These are phyloP conservation scores for Cyberlindnera americana DNA, from an alignment of 805 yeast species.

Conservation along the genomic window DNA sequence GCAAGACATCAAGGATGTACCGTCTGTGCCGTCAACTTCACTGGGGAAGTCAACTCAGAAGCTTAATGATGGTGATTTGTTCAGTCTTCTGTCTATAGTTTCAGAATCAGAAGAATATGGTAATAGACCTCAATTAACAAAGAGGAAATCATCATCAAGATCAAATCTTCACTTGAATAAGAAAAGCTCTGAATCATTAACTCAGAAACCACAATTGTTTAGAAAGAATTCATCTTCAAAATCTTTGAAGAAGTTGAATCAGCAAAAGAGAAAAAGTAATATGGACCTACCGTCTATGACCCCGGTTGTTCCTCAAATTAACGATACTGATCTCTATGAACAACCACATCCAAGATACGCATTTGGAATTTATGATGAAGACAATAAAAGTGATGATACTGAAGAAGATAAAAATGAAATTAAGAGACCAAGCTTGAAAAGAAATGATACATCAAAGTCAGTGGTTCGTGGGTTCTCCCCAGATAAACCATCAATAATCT, in stretches of 20 bases:
- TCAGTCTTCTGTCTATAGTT: conserved; percentile 26
- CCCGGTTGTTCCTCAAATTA: conserved; percentile 10
- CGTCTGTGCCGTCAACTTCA: conserved; percentile 4
- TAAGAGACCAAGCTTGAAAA: conserved; percentile 15
- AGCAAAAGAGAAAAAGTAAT: conserved; percentile 14
- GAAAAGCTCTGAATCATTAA: conserved; percentile 17
- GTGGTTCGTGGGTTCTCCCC: conserved; percentile 29
- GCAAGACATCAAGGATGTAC: neutral
- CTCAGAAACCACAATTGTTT: conserved; percentile 19
- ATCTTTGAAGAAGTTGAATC: conserved; percentile 23
- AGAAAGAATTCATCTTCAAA: conserved; percentile 27
- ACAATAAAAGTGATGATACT: neutral
- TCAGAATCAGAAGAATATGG: conserved; percentile 27
- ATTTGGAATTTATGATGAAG: conserved; percentile 23
- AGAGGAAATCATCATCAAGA: conserved; percentile 18
- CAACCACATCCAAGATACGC: conserved; percentile 31
- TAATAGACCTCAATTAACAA: conserved; percentile 20
- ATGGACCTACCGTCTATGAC: conserved; percentile 17
- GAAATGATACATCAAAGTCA: conserved; percentile 28
- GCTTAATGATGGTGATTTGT: conserved; percentile 27
- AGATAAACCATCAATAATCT: conserved; percentile 6
- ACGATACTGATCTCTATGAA: conserved; percentile 26
- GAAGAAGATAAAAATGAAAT: neutral
- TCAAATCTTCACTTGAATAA: conserved; percentile 18
- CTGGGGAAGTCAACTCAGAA: conserved; percentile 18